Evolutionary conservation across 1,284 basidiomycete species (phyloP), one percentile per base, ranked within the genome.

Genomic region (Somion occarium): DNA sequence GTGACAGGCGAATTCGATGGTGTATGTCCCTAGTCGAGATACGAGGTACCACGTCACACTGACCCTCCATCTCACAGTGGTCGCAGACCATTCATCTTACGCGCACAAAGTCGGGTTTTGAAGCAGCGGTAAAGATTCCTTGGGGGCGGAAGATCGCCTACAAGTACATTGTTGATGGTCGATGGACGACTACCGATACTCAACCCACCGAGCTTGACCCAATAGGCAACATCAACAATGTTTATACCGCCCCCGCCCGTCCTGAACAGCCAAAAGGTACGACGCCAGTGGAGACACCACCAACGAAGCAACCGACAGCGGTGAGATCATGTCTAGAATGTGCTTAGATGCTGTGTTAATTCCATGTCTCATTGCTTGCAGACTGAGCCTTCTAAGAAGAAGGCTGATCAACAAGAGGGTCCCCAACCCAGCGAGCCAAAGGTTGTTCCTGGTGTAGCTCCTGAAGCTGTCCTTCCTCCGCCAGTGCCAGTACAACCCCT

Each of bases 111-210:
- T 60, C 68, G 46, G 83, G 82, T 5, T 91, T 88, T 65, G 71
- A 75, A 54, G 79, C 75, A 25, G 73, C 67, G 12, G 71, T 79
- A 20, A 64, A 69, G 51, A 70, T 89, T 26, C 85, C 87, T 3
- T 90, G 82, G 79, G 77, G 72, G 46, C 64, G 77, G 48, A 85
- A 80, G 60, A 69, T 88, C 54, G 60, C 71, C 5, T 91, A 86
- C 79, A 91, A 91, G 67, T 91, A 82, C 62, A 72, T 91, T 63
- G 87, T 91, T 49, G 89, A 91, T 61, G 86, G 84, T 26, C 63
- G 66, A 52, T 91, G 88, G 88, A 61, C 70, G 37, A 76, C 78
- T 44, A 73, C 75, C 48, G 71, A 76, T 41, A 73, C 75, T 53
- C 73, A 74, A 54, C 82, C 85, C 4, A 83, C 80, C 48, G 85